Conservation (phyloP, 768 basidiomycete genomes). For the Botryobasidium botryosum region DNA sequence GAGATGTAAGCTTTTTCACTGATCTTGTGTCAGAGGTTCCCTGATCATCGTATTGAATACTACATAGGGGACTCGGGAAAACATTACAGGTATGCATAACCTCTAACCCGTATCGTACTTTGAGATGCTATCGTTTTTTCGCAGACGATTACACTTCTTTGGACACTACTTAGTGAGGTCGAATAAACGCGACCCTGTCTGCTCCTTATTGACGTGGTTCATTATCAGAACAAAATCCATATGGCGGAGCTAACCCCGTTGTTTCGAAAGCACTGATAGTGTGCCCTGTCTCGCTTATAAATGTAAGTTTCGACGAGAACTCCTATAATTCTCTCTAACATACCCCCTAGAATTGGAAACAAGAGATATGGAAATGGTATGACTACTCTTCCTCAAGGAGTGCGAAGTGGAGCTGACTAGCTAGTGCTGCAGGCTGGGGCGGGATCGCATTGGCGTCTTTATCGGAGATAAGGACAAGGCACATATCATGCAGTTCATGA, state of each 20-base stretch:
- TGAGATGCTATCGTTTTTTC: no score
- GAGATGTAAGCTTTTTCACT: constrained; percentile 49
- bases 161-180: constrained; percentile 74
- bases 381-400: constrained; percentile 27
- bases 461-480: constrained; percentile 41
- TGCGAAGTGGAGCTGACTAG: background rate
- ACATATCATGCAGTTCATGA: constrained; percentile 50
- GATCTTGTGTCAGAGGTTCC: background rate
- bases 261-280: constrained; percentile 80
- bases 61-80: constrained; percentile 86
- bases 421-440: constrained; percentile 28
- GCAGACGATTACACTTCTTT: constrained; percentile 80
- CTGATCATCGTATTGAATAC: background rate
- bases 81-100: constrained; percentile 46
- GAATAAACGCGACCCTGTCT: background rate
- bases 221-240: constrained; percentile 64
- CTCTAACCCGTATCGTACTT: background rate
- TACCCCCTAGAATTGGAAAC: constrained; percentile 71
- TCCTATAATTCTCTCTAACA: background rate
- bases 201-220: background rate
- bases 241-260: constrained; percentile 34
- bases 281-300: constrained; percentile 81
- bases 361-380: constrained; percentile 90
- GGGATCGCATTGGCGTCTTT: constrained; percentile 39
- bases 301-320: constrained; percentile 28